Evolutionary conservation across 192 early-diverging fungal species (phyloP).

Genomic region (Chytriomyces sp.): DNA sequence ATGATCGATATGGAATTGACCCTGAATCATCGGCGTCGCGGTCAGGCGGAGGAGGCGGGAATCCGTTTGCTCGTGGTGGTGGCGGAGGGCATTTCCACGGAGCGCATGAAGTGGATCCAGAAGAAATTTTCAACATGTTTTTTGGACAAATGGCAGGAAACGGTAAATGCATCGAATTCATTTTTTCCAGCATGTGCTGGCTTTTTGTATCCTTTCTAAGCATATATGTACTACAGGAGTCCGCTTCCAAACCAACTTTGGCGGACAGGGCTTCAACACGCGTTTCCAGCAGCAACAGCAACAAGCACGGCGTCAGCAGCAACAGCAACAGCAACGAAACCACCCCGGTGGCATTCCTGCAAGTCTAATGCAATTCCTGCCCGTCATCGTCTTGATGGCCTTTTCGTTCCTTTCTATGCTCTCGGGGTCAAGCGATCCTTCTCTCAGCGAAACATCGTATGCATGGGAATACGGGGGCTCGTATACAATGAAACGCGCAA

Average conservation of each 20-base stretch:
- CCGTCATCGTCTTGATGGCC: conserved; percentile 75
- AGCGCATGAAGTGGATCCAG: conserved; percentile 83
- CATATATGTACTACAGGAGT: too few species aligned
- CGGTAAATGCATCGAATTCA: conserved; percentile 35
- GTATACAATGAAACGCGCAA: conserved; percentile 61
- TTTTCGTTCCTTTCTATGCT: conserved; percentile 70
- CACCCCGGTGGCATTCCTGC: conserved; percentile 18
- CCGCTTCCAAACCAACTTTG: conserved; percentile 38
- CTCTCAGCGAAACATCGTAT: conserved; percentile 58
- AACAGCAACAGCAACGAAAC: conserved; percentile 24
- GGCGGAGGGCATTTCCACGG: conserved; percentile 38
- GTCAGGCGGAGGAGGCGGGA: conserved; percentile 38
- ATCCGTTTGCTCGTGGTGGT: conserved; percentile 41
- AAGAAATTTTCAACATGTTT: conserved; percentile 97
- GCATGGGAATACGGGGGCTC: conserved; percentile 60
- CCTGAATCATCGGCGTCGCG: conserved; percentile 55
- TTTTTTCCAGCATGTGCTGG: too few species aligned
- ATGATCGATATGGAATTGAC: conserved; percentile 85
- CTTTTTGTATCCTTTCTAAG: too few species aligned
- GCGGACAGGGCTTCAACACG: conserved; percentile 60
- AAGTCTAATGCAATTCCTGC: conserved; percentile 75
- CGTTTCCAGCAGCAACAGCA: conserved; percentile 49
- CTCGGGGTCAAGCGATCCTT: conserved; percentile 12
- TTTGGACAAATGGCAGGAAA: conserved; percentile 73
- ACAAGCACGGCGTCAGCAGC: conserved; percentile 55